Percentiles rank a stretch among this genome's conserved stretches.
phyloP scores from a whole-genome alignment of 345 rosid species.

The Acer negundo region DNA sequence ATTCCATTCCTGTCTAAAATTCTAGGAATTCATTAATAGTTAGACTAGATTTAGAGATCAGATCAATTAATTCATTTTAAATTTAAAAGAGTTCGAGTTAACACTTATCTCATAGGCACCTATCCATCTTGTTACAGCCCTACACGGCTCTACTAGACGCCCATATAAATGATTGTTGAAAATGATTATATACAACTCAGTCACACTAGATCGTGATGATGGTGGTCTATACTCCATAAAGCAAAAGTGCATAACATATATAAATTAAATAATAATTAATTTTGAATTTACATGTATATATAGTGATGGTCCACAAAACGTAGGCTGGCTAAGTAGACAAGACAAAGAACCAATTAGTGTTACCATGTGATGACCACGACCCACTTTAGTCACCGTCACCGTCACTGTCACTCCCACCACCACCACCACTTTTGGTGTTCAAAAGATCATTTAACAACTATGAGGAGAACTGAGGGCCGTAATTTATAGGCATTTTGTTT shows the following conservation, averaged over 20 bases:
- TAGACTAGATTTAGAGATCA: too few species aligned
- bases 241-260: neutral
- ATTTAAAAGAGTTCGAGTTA: too few species aligned
- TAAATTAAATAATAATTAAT: too few species aligned
- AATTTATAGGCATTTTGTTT: neutral
- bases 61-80: too few species aligned
- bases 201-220: neutral
- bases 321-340: slow-evolving; percentile 17
- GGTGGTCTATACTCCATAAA: neutral
- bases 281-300: neutral
- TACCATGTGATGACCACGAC: slow-evolving; percentile 26
- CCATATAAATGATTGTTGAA: neutral
- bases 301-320: neutral
- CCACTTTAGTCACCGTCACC: neutral
- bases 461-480: neutral
- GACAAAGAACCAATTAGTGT: slow-evolving; percentile 26
- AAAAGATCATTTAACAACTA: neutral
- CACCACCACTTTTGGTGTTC: neutral
- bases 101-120: neutral
- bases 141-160: neutral
- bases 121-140: neutral
- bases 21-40: too few species aligned
- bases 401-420: neutral
- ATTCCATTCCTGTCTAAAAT: too few species aligned
- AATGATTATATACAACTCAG: neutral